phyloP scores from a whole-genome alignment of 768 basidiomycete genomes.

The Cystofilobasidium bisporidii region DNA sequence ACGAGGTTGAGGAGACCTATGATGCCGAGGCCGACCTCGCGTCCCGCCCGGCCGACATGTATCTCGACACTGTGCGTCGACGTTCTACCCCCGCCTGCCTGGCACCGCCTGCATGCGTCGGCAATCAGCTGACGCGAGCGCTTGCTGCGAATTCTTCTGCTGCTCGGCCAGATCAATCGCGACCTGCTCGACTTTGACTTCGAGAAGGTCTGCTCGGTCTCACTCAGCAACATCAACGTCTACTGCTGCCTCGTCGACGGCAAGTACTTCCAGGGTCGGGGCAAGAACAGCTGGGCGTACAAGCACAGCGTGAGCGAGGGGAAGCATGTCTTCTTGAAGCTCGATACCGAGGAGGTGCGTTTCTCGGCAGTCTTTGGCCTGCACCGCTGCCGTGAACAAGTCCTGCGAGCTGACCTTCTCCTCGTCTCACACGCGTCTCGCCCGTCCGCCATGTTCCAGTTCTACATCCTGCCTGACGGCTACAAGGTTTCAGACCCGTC shows the following conservation, averaged over 20 bases:
- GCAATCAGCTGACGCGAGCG: too few relatives aligned
- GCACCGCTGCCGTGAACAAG: too few relatives aligned
- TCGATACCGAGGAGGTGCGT: constrained; percentile 79
- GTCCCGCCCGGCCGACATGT: constrained; percentile 61
- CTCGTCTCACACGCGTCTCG: too few relatives aligned
- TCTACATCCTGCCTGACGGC: constrained; percentile 93
- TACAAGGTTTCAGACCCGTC: constrained; percentile 96
- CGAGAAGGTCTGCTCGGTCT: constrained; percentile 96
- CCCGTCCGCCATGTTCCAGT: too few relatives aligned
- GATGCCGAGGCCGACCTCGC: constrained; percentile 35
- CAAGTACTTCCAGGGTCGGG: constrained; percentile 97
- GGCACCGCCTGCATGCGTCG: neutral
- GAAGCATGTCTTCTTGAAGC: constrained; percentile 95
- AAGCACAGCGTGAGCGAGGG: constrained; percentile 95
- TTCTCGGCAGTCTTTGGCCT: too few relatives aligned
- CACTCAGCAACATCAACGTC: constrained; percentile 88
- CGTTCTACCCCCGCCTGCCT: neutral
- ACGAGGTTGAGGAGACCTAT: constrained; percentile 34
- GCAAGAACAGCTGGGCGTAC: constrained; percentile 86
- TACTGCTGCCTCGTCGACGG: constrained; percentile 97
- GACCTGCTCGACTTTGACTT: constrained; percentile 93
- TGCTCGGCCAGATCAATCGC: constrained; percentile 66
- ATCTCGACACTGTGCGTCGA: constrained; percentile 79
- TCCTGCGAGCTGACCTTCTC: constrained; percentile 2
- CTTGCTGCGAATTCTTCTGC: neutral